Conservation (phyloP, 1,284 basidiomycete genomes). For the Papiliotrema terrestris region DNA sequence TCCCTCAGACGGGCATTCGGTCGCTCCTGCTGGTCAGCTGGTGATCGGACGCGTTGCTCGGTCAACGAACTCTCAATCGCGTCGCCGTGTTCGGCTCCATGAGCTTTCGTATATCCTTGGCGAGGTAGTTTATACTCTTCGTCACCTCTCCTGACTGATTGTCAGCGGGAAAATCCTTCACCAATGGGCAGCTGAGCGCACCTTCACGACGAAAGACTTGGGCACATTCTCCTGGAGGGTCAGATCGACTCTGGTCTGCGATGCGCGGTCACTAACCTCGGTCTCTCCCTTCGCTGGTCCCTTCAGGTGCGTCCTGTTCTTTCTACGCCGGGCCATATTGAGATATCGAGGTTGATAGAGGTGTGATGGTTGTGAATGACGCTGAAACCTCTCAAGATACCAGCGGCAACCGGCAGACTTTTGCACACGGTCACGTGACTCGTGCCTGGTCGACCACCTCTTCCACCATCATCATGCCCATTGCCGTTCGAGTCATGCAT, state of each 20-base stretch:
- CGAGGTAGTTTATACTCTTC: constrained; percentile 77
- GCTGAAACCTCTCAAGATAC: no score
- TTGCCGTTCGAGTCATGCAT: no score
- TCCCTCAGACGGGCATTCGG: constrained; percentile 90
- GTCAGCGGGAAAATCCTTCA: constrained; percentile 1
- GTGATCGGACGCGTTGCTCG: background rate
- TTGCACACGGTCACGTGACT: no score
- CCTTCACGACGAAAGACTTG: constrained; percentile 76
- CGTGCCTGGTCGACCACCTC: no score
- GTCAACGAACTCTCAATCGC: constrained; percentile 65
- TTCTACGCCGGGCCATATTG: constrained; percentile 50
- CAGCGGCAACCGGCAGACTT: no score
- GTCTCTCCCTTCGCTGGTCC: constrained; percentile 47
- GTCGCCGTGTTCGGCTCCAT: constrained; percentile 99
- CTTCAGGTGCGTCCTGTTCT: constrained; percentile 83
- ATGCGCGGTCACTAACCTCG: constrained; percentile 21
- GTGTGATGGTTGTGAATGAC: no score
- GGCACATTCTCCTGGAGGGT: constrained; percentile 45
- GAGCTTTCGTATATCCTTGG: constrained; percentile 86
- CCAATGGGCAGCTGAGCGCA: constrained; percentile 11
- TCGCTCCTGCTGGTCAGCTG: constrained; percentile 65
- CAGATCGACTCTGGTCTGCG: background rate
- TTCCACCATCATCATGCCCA: no score
- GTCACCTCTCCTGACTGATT: constrained; percentile 78
- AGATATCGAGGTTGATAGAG: no score